Percentiles rank a stretch among this genome's conserved stretches.
Conservation (phyloP, 2,329 filamentous ascomycete species). For the Pseudogymnoascus sp. region DNA sequence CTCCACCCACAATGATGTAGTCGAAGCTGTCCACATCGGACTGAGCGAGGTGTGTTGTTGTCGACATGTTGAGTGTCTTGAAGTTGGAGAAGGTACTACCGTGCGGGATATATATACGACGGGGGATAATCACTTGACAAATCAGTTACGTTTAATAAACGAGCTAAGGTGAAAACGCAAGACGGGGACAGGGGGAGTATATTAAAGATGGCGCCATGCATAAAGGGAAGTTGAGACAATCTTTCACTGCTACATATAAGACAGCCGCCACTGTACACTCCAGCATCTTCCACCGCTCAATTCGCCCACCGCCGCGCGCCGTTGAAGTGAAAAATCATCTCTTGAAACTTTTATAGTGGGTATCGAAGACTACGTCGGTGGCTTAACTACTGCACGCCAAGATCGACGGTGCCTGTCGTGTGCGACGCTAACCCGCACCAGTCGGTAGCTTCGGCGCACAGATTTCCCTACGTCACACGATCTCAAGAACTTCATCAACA, state of each 20-base stretch:
- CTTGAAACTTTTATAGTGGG: conserved; percentile 1
- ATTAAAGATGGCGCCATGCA: conserved; percentile 3
- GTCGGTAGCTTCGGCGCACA: background rate
- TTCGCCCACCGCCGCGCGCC: background rate
- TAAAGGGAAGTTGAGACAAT: background rate
- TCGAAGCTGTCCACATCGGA: conserved; percentile 33
- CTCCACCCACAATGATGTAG: conserved; percentile 42
- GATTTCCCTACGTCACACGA: background rate
- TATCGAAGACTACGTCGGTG: background rate
- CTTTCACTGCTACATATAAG: background rate
- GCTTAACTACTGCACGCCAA: background rate
- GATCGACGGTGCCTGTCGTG: background rate
- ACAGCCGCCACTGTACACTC: background rate
- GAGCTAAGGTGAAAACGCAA: conserved; percentile 1
- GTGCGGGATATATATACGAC: background rate
- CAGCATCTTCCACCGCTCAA: background rate
- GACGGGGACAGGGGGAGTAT: background rate
- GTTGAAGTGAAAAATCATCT: background rate
- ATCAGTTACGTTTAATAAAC: conserved; percentile 1
- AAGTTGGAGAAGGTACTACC: background rate
- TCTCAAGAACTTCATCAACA: conserved; percentile 2
- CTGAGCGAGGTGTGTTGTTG: conserved; percentile 16
- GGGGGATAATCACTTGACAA: background rate
- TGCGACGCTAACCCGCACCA: background rate
- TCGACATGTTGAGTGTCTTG: conserved; percentile 8